Base-by-base conservation (phyloP, 306 rosid species). In the Quercus ilex region DNA sequence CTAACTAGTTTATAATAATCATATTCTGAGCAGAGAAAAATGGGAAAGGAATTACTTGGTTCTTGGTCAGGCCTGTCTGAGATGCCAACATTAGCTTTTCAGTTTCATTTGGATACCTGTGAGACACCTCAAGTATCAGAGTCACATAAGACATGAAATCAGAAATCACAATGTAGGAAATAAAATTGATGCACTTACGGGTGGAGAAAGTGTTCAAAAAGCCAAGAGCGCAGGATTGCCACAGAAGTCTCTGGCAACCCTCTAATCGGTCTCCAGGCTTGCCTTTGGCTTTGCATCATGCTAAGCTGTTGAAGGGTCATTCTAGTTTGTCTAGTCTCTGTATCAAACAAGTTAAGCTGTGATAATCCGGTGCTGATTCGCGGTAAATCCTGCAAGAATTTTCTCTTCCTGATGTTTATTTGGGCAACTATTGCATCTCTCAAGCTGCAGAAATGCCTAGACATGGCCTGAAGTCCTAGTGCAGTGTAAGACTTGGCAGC, bases 171-270 rank as follows among this genome's bases (percentile, higher is more conserved):
- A 65, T 55, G 15, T 49, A 69, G 25, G 71, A 5, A 67, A 71
- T 19, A 46, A 56, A 67, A 74, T 46, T 1, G 55, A 74, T 70
- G 55, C 35, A 41, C 91, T 89, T 89, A 93, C 97, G 97, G 97
- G 79, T 93, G 96, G 78, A 93, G 97, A 75, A 93, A 93, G 86
- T 91, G 96, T 78, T 93, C 97, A 26, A 93, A 93, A 33, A 93
- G 91, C 97, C 97, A 93, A 74, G 91, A 82, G 69, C 97, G 92
- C 68, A 93, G 94, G 62, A 93, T 86, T 51, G 93, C 85, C 46
- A 93, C 96, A 21, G 97, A 93, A 51, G 91, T 91, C 86, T 93
- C 97, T 25, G 94, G 97, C 51, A 93, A 84, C 3, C 97, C 97
- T 88, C 94, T 86, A 76, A 93, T 88, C 17, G 97, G 97, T 86